A percentile compares a stretch with the other conserved stretches of the same genome.
phyloP scores from a whole-genome alignment of 257 asterid species.

The Penstemon davidsonii region DNA sequence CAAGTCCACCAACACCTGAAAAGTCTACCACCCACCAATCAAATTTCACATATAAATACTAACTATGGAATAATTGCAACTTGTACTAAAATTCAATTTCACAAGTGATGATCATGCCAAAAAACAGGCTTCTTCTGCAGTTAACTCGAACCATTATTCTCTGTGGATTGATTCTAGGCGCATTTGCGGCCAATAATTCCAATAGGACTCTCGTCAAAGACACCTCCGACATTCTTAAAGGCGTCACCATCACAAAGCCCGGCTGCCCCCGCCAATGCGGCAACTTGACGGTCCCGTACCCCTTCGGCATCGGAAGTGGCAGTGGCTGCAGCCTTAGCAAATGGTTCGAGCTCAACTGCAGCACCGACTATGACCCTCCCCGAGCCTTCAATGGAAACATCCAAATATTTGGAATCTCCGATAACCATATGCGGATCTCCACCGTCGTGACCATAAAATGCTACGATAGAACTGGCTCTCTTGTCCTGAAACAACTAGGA shows the following conservation, averaged over 20 bases:
- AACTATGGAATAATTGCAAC: too few species aligned
- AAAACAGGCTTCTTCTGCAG: too few species aligned
- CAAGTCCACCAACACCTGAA: too few species aligned
- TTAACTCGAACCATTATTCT: too few species aligned
- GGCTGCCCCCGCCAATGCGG: slow-evolving; percentile 52
- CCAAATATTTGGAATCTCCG: slow-evolving; percentile 48
- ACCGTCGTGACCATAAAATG: slow-evolving; percentile 47
- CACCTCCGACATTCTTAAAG: slow-evolving; percentile 32
- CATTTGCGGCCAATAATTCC: slow-evolving; percentile 6
- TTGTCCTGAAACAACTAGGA: background rate
- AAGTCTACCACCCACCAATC: too few species aligned
- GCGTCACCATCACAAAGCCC: slow-evolving; percentile 40
- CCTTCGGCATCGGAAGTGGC: slow-evolving; percentile 53
- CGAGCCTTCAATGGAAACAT: slow-evolving; percentile 33
- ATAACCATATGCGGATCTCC: slow-evolving; percentile 46
- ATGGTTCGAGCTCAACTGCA: slow-evolving; percentile 50
- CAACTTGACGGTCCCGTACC: slow-evolving; percentile 59
- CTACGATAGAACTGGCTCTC: slow-evolving; percentile 37
- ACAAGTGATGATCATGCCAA: too few species aligned
- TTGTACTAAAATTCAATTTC: too few species aligned
- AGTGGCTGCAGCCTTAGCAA: slow-evolving; percentile 34
- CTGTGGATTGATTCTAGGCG: too few species aligned
- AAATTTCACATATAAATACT: too few species aligned
- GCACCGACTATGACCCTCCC: slow-evolving; percentile 44
- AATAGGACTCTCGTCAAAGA: slow-evolving; percentile 25